Evolutionary conservation across 768 basidiomycete species (phyloP).

Genomic region (Mycena sanguinolenta): DNA sequence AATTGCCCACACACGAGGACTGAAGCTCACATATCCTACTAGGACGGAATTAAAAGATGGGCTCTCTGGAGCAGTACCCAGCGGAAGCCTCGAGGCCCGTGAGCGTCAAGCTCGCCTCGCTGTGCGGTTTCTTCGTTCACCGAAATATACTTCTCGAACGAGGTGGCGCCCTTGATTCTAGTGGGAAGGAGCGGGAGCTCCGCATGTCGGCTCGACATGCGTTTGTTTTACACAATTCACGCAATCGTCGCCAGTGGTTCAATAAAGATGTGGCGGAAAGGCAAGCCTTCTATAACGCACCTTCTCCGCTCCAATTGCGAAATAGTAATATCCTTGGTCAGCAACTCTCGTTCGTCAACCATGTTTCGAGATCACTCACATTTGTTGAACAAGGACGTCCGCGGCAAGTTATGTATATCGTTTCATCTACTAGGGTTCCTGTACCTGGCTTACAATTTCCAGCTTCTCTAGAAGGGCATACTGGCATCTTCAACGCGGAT

Average conservation of each 20-base stretch:
- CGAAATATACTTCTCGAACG: not conserved
- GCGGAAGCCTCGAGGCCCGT: slow-evolving; percentile 7
- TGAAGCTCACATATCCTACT: slow-evolving; percentile 9
- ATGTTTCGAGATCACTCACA: too few species aligned
- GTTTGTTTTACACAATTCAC: not conserved
- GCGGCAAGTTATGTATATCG: too few species aligned
- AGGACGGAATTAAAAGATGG: not conserved
- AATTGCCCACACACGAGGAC: slow-evolving; percentile 10
- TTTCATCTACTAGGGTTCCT: too few species aligned
- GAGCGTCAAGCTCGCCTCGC: slow-evolving; percentile 9
- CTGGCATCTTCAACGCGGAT: slow-evolving; percentile 3
- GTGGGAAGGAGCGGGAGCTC: not conserved
- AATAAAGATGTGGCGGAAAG: too few species aligned
- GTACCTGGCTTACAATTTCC: not conserved
- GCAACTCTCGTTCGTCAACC: too few species aligned
- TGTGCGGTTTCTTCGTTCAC: not conserved
- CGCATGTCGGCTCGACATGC: not conserved
- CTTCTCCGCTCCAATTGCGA: too few species aligned
- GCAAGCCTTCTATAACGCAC: too few species aligned
- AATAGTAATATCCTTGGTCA: too few species aligned
- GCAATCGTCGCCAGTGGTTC: too few species aligned
- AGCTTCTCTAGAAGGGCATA: not conserved
- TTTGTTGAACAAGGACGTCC: too few species aligned
- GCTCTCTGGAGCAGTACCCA: not conserved
- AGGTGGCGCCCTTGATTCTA: not conserved